Conservation (phyloP, 352 stramenopile species). For the Globisporangium heterothallicum region DNA sequence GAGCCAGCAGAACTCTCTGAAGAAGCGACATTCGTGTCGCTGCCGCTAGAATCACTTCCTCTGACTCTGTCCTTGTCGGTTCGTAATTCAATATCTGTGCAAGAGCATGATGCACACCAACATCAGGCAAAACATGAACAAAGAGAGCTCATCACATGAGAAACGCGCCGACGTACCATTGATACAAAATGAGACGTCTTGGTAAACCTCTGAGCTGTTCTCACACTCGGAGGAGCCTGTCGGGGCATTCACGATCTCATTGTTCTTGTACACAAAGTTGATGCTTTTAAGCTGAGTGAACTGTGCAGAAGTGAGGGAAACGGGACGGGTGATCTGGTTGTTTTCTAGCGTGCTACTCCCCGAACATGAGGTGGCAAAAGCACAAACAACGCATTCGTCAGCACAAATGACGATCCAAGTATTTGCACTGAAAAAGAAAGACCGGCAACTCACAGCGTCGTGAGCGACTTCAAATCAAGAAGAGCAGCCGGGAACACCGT, state of each 20-base stretch:
- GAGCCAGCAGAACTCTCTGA: background rate
- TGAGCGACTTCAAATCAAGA: slow-evolving; percentile 21
- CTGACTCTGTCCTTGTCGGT: background rate
- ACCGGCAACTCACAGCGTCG: slow-evolving; percentile 8
- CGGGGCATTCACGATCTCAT: slow-evolving; percentile 5
- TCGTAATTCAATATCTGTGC: slow-evolving; percentile 4
- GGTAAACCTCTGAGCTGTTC: background rate
- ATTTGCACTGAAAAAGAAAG: background rate
- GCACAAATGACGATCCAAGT: background rate
- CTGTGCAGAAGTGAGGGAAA: slow-evolving; percentile 13
- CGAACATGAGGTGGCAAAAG: background rate
- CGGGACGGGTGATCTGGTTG: slow-evolving; percentile 16
- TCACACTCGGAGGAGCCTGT: slow-evolving; percentile 1
- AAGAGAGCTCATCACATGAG: background rate
- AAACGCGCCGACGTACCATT: slow-evolving; percentile 14
- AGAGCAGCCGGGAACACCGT: slow-evolving; percentile 37
- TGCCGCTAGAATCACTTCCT: background rate
- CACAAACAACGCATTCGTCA: background rate
- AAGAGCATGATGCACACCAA: background rate
- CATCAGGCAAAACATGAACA: background rate
- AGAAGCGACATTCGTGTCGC: background rate
- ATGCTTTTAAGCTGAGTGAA: slow-evolving; percentile 14
- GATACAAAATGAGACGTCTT: slow-evolving; percentile 19
- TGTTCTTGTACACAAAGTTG: slow-evolving; percentile 13
- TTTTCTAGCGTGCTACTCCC: slow-evolving; percentile 10